These are phyloP conservation scores for Penicillium sp. DNA, from an alignment of 2,329 filamentous ascomycete genomes.

Conservation along the genomic window DNA sequence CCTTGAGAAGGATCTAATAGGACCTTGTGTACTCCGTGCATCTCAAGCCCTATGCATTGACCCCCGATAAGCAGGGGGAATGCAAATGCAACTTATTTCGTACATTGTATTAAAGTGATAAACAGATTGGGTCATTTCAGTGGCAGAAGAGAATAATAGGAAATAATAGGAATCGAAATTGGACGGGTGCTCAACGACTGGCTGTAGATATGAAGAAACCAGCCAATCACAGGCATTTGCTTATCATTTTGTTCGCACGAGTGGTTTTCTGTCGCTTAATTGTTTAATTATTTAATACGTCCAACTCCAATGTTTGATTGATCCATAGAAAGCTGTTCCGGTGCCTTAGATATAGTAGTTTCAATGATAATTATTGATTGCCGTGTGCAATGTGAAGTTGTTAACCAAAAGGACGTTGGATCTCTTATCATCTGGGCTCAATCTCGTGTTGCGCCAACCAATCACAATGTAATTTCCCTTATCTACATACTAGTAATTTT, in stretches of 20 bases:
- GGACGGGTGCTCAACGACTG: conserved; percentile 16
- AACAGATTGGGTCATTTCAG: conserved; percentile 11
- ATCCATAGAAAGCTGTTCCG: not conserved
- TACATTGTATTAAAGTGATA: conserved; percentile 7
- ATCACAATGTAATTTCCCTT: conserved; percentile 12
- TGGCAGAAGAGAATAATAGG: conserved; percentile 22
- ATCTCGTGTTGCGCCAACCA: conserved; percentile 5
- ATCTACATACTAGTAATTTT: not conserved
- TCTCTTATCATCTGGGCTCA: conserved; percentile 14
- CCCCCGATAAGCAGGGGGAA: conserved; percentile 17
- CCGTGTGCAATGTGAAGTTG: not conserved
- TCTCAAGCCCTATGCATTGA: not conserved
- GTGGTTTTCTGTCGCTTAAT: not conserved
- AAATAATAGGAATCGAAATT: conserved; percentile 4
- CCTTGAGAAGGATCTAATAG: no score
- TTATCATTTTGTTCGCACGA: conserved; percentile 15
- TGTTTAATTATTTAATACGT: not conserved
- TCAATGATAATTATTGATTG: not conserved
- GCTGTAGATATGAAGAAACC: conserved; percentile 29
- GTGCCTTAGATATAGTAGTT: not conserved
- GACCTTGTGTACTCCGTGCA: not conserved
- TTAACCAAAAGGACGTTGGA: not conserved
- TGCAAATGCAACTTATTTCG: not conserved
- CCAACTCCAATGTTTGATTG: not conserved
- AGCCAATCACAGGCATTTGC: conserved; percentile 27